Evolutionary conservation across 192 early-diverging fungal genomes (phyloP), one percentile per base, ranked within the genome.

Genomic region (Umbelopsis sp.): DNA sequence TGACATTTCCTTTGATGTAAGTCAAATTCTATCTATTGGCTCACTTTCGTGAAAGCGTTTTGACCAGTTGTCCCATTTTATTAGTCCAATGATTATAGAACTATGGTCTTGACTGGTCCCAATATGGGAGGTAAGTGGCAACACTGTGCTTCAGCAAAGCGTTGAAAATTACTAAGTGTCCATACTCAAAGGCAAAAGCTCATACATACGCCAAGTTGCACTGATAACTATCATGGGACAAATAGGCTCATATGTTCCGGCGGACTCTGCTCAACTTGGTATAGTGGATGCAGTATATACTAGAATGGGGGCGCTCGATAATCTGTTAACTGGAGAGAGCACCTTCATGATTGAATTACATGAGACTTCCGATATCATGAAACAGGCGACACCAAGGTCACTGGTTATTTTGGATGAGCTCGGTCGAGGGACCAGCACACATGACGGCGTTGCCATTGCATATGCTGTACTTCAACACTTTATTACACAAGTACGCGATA

Each of bases 361-460:
- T 47, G 92, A 94, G 71, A 91, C 90, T 0, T 85, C 88, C 0
- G 74, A 84, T 46, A 93, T 94, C n/a, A 77, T 94, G 46, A 80
- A 84, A 49, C 84, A 83, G 61, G 90, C 91, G 0, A 87, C 88
- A 4, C 20, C 66, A 12, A 66, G 82, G 15, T 90, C 86, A 6
- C 74, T 92, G 7, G 88, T 94, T 15, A 90, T 95, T 46, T 81
- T 94, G 69, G 93, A 95, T 72, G 92, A 95, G 61, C 79, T 95
- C 7, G 93, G 93, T 1, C 77, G 93, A 41, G 93, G 92, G 0
- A 95, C 92, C 0, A 89, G 88, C 20, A 92, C 90, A 9, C 71
- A 84, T 41, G 92, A 94, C 73, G 92, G 92, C 0, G 69, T 86
- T 1, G 87, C 91, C 0, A 81, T 93, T n/a, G 92, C 92, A 10